Percentiles rank a stretch among this genome's conserved stretches.
These are phyloP conservation scores for Colletotrichum siamense DNA, from an alignment of 2,329 filamentous ascomycete species.

Conservation along the genomic window DNA sequence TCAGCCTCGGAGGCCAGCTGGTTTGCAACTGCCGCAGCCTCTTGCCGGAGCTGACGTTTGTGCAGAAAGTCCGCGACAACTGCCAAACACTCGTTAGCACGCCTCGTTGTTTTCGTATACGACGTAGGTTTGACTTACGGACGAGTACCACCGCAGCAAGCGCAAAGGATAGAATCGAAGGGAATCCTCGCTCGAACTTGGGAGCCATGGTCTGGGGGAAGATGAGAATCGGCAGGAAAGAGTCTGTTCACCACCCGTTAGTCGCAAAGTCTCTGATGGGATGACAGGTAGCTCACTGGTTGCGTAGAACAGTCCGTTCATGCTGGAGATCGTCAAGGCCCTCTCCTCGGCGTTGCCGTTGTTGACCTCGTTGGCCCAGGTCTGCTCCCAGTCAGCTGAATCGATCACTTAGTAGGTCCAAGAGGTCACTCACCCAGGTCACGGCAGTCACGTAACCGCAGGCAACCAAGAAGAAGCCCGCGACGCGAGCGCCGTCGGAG, in stretches of 20 bases:
- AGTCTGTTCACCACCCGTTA: conserved; percentile 18
- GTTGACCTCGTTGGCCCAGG: conserved; percentile 38
- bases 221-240: conserved; percentile 36
- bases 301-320: conserved; percentile 37
- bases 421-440: not conserved
- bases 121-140: not conserved
- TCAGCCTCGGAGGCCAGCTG: not conserved
- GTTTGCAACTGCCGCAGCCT: not conserved
- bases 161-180: not conserved
- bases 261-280: too few relatives aligned
- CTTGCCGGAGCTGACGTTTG: not conserved
- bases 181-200: conserved; percentile 24
- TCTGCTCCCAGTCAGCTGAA: conserved; percentile 18
- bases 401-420: fast-evolving
- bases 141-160: conserved; percentile 4
- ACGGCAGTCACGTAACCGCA: conserved; percentile 8
- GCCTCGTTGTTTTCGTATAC: fast-evolving
- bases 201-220: conserved; percentile 37
- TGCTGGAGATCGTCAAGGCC: conserved; percentile 34
- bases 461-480: not conserved
- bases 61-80: conserved; percentile 1
- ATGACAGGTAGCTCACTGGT: not conserved
- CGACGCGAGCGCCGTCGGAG: not conserved
- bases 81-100: not conserved
- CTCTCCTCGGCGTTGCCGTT: conserved; percentile 35